Percentiles rank a stretch among this genome's conserved stretches.
Evolutionary conservation across 2,329 filamentous ascomycete species (phyloP).

Genomic region (Bipolaris bicolor): DNA sequence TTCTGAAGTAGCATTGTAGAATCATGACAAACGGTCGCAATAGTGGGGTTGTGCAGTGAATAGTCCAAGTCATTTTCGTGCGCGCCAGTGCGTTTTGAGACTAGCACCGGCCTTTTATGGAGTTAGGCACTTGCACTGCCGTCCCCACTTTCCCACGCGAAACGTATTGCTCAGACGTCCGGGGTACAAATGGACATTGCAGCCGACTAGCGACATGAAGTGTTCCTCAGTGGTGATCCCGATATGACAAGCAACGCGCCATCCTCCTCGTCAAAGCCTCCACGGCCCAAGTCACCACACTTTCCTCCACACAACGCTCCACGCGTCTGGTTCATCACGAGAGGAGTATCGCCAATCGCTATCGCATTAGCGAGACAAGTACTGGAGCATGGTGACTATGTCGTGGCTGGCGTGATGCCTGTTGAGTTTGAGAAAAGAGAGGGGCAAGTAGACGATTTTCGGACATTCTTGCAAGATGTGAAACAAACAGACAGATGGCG

Average conservation of each 20-base stretch:
- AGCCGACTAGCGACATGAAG: constrained; percentile 7
- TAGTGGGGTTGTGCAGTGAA: constrained; percentile 16
- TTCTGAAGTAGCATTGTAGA: neutral
- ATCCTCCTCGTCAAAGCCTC: constrained; percentile 38
- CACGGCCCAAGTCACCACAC: constrained; percentile 52
- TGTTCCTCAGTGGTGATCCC: neutral
- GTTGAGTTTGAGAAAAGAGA: constrained; percentile 75
- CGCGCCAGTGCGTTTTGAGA: constrained; percentile 19
- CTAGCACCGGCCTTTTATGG: constrained; percentile 15
- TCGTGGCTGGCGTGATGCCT: constrained; percentile 82
- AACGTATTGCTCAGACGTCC: constrained; percentile 1
- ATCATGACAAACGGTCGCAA: constrained; percentile 11
- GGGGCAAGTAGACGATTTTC: constrained; percentile 75
- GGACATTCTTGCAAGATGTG: constrained; percentile 73
- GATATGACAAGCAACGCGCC: constrained; percentile 24
- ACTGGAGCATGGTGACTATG: constrained; percentile 89
- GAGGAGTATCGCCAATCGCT: constrained; percentile 81
- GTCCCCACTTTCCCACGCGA: constrained; percentile 16
- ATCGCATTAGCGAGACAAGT: constrained; percentile 81
- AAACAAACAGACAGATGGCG: constrained; percentile 79
- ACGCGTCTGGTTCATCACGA: constrained; percentile 91
- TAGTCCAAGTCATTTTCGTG: constrained; percentile 20
- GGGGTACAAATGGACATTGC: neutral
- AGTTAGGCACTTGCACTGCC: constrained; percentile 21
- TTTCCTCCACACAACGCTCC: constrained; percentile 70